A percentile compares a stretch with the other conserved stretches of the same genome.
phyloP scores from a whole-genome alignment of 2,329 filamentous ascomycete genomes.

The Fusarium staphyleae region DNA sequence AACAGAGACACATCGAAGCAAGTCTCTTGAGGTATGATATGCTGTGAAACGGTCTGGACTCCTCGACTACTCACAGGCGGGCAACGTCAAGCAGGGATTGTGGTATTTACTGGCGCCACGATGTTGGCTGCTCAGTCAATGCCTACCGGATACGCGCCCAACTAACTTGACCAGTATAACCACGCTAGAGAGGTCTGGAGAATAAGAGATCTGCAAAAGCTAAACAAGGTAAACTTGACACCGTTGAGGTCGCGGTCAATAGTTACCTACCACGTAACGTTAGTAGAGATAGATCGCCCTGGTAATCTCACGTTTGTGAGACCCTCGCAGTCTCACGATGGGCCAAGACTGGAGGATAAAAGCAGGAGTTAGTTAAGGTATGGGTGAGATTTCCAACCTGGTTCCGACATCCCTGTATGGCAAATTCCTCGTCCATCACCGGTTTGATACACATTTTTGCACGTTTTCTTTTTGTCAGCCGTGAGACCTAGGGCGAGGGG shows the following conservation, averaged over 20 bases:
- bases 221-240: conserved; percentile 4
- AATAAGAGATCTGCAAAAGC: conserved; percentile 12
- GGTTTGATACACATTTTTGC: conserved; percentile 5
- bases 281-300: conserved; percentile 17
- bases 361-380: conserved; percentile 15
- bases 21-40: conserved; percentile 7
- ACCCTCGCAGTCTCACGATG: conserved; percentile 14
- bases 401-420: conserved; percentile 28
- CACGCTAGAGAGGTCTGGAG: conserved; percentile 1
- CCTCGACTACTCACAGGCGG: not conserved
- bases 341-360: conserved; percentile 8
- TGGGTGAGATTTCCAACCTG: conserved; percentile 20
- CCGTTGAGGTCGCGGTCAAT: conserved; percentile 14
- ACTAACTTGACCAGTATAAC: not conserved
- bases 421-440: conserved; percentile 26
- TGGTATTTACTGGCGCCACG: not conserved
- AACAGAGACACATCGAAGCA: conserved; percentile 9
- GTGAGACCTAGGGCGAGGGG: conserved; percentile 18
- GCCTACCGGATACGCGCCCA: not conserved
- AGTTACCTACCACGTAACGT: too few relatives aligned
- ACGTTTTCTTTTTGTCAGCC: conserved; percentile 1
- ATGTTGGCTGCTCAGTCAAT: not conserved
- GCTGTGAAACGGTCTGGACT: conserved; percentile 23
- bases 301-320: conserved; percentile 25
- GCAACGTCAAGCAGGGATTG: conserved; percentile 16